Conservation (phyloP, 306 rosid species). For the Leucaena leucocephala region DNA sequence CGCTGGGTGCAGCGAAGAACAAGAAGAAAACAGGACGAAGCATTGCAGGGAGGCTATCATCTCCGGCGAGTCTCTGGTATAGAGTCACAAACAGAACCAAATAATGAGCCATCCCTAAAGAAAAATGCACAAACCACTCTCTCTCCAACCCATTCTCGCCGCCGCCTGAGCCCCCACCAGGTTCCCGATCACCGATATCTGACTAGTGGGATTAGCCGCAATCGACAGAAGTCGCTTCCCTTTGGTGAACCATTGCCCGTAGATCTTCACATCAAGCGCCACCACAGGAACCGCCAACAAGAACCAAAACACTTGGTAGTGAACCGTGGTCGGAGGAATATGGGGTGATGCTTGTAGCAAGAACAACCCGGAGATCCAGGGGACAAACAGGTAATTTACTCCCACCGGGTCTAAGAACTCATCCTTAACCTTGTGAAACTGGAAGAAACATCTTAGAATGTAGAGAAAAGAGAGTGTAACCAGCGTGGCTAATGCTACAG, state of each 20-base stretch:
- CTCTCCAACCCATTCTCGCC: conserved; percentile 61
- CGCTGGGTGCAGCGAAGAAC: conserved; percentile 67
- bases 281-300: conserved; percentile 47
- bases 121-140: conserved; percentile 52
- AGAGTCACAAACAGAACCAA: conserved; percentile 64
- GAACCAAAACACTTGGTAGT: conserved; percentile 49
- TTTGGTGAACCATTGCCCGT: conserved; percentile 66
- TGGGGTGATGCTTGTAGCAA: conserved; percentile 57
- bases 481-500: conserved; percentile 40
- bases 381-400: conserved; percentile 59
- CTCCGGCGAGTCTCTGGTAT: conserved; percentile 56
- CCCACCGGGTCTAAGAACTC: conserved; percentile 55
- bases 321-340: conserved; percentile 25
- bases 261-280: conserved; percentile 58
- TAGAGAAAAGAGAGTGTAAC: conserved; percentile 50
- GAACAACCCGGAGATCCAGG: conserved; percentile 64
- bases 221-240: conserved; percentile 49
- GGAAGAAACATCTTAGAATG: conserved; percentile 48
- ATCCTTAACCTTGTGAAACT: conserved; percentile 44
- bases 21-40: conserved; percentile 58
- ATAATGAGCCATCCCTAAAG: conserved; percentile 61
- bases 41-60: conserved; percentile 47
- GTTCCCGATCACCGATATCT: conserved; percentile 59
- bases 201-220: conserved; percentile 60
- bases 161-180: conserved; percentile 55